Evolutionary conservation across 164 flowering plant genomes (phyloP), one percentile per base, ranked within the genome.

Genomic region (Saururus chinensis): DNA sequence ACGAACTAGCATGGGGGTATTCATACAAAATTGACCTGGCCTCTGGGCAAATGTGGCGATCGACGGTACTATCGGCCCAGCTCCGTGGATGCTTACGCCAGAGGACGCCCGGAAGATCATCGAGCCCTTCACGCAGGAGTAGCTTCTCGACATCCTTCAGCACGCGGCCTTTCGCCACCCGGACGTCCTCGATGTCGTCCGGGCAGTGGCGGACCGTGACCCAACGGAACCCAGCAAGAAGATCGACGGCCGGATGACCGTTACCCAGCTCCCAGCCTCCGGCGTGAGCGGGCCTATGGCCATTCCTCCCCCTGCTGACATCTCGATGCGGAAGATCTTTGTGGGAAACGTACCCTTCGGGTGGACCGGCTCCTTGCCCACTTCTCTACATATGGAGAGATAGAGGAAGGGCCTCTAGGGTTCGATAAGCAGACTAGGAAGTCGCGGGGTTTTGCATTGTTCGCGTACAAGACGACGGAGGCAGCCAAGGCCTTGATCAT

Each of bases 361-460:
- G 78, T 87, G 4, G 96, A 90, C 61, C 79, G 85, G 59, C 71
- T 93, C 53, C 66, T 88, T 56, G 70, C 72, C 6, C 88, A 82
- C 45, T 93, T 93, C 56, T 64, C 83, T 0, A 51, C 73, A 30
- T 93, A 81, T 56, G 99, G 99, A 6, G 99, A 93, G 66, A 81
- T 93, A n/a, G 99, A 93, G 70, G 99, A 93, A 49, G 99, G 99
- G 19, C 99, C 99, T 4, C 62, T 90, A 41, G 99, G 99, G 59
- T 87, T 82, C 54, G 99, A 93, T 71, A 90, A 87, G 77, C 79
- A 71, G 74, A 85, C 95, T 3, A 97, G 97, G 64, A 93, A 90
- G 68, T 79, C 88, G 5, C 80, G 79, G 45, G 99, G 99, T 16
- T 93, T 81, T 66, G 95, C 96, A 1, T 69, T 93, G 73, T 90